Base-by-base conservation (phyloP, 805 yeast genomes). In the Brettanomyces sp. region DNA sequence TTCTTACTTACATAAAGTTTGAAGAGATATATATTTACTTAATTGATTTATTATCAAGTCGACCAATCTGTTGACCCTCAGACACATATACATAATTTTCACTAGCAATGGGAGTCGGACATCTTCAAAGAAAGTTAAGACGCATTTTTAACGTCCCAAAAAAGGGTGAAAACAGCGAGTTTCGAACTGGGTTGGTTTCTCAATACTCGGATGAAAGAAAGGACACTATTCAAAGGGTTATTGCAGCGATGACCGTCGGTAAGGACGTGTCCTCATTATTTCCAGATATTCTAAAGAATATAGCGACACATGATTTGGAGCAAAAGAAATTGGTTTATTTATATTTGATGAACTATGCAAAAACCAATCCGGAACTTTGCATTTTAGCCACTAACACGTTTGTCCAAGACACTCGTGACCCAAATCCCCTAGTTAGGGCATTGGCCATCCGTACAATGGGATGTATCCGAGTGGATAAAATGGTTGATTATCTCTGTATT, bases 361-460 rank as follows among this genome's bases (percentile, higher is more conserved):
- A 90, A 63, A 76, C 91, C 2, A 90, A 93, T 61, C 99, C 99
- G 1, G 99, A 93, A 67, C 73, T 93, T 47, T 88, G 95, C 61
- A 90, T 93, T 53, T 71, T 93, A 55, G 99, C 97, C 1, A 98
- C 93, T 44, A 93, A 93, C 66, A 93, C 99, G 1, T 93, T 93
- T 73, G 96, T 93, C 24, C 77, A 76, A 63, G 99, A 93, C 66
- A 80, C 96, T 2, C 95, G 87, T 60, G 98, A 93, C 62, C 95
- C 96, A 43, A 93, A 93, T 59, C 99, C 99, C 1, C 73, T 95
- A 56, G 90, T 93, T 24, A 75, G 98, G 46, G 96, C 98, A 1
- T 76, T 93, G 66, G 98, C 99, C 0, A 90, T 93, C 49, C 78
- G 99, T 59, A 93, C 99, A 11, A 93, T 93, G 99, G 98, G 99